Base-by-base conservation (phyloP, 768 basidiomycete genomes). In the Mycena pura region DNA sequence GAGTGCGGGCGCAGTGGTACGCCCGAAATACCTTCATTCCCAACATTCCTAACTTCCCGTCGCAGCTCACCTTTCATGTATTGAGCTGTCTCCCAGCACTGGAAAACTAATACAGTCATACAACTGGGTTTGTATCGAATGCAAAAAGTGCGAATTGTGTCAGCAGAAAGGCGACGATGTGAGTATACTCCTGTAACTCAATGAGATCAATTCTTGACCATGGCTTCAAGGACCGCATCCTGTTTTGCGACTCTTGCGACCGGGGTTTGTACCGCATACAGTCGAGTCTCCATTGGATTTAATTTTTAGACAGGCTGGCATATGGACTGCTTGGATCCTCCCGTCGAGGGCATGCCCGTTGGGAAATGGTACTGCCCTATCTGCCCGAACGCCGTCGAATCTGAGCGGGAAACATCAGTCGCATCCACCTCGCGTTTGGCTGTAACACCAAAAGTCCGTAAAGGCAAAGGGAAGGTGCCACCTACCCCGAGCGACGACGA, bases 171-270 rank as follows among this genome's bases (percentile, higher is more conserved):
- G 91, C 21, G 90, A 94, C 74, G 94, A 95, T 75, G 96, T 96
- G 76, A 77, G 93, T 80, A 51, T 53, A 57, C 64, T 54, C 55
- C 45, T 65, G 44, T 38, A 56, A 15, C 61, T 36, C 34, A 48
- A 41, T 31, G 58, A 58, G 64, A 27, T 34, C 25, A 28, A 29
- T 59, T n/a, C 52, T 69, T 74, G 64, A 75, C 50, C 13, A 45
- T 27, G 27, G n/a, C n/a, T 53, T 24, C 4, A 70, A 96, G 92
- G 86, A 83, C 52, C 84, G 85, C 51, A 88, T 97, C 64, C 74
- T 99, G 52, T 91, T 98, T 67, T 99, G 96, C 73, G 96, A 99
- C 81, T 85, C 81, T 56, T 99, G 96, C 74, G 96, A 99, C 80
- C 82, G 94, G 83, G 94, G 92, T 87, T 72, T 38, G 72, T 63